Percentiles rank a stretch among this genome's conserved stretches.
phyloP scores from a whole-genome alignment of 73 alveolate species.

The Tetrahymena borealis region DNA sequence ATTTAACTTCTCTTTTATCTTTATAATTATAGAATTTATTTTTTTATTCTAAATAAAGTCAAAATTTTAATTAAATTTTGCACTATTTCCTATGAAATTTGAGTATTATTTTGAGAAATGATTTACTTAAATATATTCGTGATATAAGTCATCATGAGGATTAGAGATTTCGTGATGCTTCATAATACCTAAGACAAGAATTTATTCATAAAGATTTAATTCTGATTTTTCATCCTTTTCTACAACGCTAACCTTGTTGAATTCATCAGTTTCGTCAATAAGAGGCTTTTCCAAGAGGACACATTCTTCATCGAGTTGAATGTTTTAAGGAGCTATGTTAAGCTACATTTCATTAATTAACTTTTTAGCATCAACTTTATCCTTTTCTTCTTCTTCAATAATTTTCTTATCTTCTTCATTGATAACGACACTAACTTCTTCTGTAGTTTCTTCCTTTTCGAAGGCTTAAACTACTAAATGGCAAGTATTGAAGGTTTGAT shows the following conservation, averaged over 20 bases:
- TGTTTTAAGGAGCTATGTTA: conserved; percentile 34
- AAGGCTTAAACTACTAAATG: conserved; percentile 78
- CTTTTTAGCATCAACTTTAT: conserved; percentile 54
- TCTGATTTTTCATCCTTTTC: neutral
- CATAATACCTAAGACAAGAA: conserved; percentile 72
- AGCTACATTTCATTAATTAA: conserved; percentile 4
- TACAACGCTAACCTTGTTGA: conserved; percentile 26
- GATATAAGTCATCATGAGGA: conserved; percentile 82
- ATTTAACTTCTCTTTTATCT: conserved; percentile 59
- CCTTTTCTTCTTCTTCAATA: neutral
- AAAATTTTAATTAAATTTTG: too few relatives aligned
- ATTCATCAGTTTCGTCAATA: conserved; percentile 73
- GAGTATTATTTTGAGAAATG: too few relatives aligned
- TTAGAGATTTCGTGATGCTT: conserved; percentile 69
- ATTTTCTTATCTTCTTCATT: conserved; percentile 19
- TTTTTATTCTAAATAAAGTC: too few relatives aligned
- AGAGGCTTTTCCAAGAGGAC: conserved; percentile 79
- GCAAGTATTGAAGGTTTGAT: conserved; percentile 78
- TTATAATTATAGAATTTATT: neutral
- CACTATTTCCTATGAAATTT: too few relatives aligned
- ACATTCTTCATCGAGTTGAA: conserved; percentile 73
- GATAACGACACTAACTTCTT: conserved; percentile 14
- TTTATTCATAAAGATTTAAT: conserved; percentile 75
- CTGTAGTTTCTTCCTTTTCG: conserved; percentile 34
- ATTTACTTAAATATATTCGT: neutral